These are phyloP conservation scores for Colletotrichum sidae DNA, from an alignment of 2,329 filamentous ascomycete genomes.

Conservation along the genomic window DNA sequence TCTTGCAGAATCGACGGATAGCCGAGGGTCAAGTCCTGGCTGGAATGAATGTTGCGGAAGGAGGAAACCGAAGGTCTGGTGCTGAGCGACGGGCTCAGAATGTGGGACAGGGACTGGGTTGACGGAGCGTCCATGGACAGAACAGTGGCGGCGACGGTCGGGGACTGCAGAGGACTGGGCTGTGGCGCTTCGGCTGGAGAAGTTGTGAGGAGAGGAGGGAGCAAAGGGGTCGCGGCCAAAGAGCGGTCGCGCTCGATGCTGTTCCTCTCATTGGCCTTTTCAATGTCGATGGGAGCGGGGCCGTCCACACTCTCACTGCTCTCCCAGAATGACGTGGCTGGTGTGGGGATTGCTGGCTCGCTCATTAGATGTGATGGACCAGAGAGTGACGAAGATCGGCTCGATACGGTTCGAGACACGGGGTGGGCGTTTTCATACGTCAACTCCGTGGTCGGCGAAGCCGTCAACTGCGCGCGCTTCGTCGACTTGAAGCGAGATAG, in stretches of 20 bases:
- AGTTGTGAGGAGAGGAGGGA: slow-evolving; percentile 82
- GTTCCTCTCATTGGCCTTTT: slow-evolving; percentile 60
- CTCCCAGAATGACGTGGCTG: slow-evolving; percentile 72
- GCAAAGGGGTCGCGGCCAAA: slow-evolving; percentile 82
- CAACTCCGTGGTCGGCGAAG: slow-evolving; percentile 81
- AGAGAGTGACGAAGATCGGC: slow-evolving; percentile 83
- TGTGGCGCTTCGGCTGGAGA: slow-evolving; percentile 66
- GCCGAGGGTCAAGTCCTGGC: slow-evolving; percentile 60
- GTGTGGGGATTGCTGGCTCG: slow-evolving; percentile 68
- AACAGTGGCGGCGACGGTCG: slow-evolving; percentile 75
- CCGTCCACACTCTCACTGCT: slow-evolving; percentile 66
- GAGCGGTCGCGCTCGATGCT: slow-evolving; percentile 68
- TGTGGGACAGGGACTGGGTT: slow-evolving; percentile 59
- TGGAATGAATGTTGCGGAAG: slow-evolving; percentile 57
- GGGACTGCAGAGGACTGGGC: slow-evolving; percentile 88
- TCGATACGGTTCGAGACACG: slow-evolving; percentile 73
- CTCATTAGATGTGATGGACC: slow-evolving; percentile 63
- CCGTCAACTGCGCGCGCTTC: slow-evolving; percentile 57
- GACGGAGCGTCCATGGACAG: slow-evolving; percentile 52
- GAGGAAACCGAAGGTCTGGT: slow-evolving; percentile 73
- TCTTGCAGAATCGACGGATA: slow-evolving; percentile 75
- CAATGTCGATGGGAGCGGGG: slow-evolving; percentile 62
- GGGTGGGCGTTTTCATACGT: slow-evolving; percentile 82
- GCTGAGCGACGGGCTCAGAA: slow-evolving; percentile 71
- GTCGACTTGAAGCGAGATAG: slow-evolving; percentile 63